Evolutionary conservation across 495 filamentous ascomycete species (phyloP), one percentile per base, ranked within the genome.

Genomic region (Tuber aestivum): DNA sequence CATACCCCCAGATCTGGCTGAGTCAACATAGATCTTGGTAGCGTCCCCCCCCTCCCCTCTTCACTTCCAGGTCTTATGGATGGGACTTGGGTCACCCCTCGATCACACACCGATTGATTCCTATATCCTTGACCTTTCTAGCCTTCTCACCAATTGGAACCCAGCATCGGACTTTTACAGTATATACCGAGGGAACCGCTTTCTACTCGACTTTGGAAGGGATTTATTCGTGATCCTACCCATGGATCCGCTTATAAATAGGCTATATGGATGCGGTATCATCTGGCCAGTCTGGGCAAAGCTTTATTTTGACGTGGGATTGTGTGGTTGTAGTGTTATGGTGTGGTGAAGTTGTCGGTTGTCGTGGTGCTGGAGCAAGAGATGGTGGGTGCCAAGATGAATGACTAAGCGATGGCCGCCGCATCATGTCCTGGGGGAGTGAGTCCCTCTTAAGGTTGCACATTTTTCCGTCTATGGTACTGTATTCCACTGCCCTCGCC

Each of bases 11-110:
- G n/a, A 65, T 65, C 56, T 65, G 27, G n/a, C 56, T 65, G 56
- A 65, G n/a, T 65, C 56, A 65, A 65, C 56, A 65, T 35, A 65
- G 56, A 65, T 65, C 56, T 65, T 65, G 56, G 56, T 65, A 65
- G n/a, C 56, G 14, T 27, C 56, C 27, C 10, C n/a, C 27, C 27
- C 48, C 21, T 6, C 21, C 20, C 38, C 38, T 40, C n/a, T 65
- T 35, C 56, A 65, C 27, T n/a, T 4, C 56, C 3, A 18, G n/a
- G 56, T 65, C 27, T n/a, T 9, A 35, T 16, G 4, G 56, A 16
- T 35, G 12, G 56, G 56, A 65, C 56, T 65, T 35, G 56, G 56
- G 56, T 65, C 56, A 65, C n/a, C 27, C 7, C 27, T 18, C 12
- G 16, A n/a, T 27, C 56, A 65, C 27, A 65, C 14, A 61, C 56